Conservation (phyloP, 192 early-diverging fungal genomes). For the Coemansia sp. region DNA sequence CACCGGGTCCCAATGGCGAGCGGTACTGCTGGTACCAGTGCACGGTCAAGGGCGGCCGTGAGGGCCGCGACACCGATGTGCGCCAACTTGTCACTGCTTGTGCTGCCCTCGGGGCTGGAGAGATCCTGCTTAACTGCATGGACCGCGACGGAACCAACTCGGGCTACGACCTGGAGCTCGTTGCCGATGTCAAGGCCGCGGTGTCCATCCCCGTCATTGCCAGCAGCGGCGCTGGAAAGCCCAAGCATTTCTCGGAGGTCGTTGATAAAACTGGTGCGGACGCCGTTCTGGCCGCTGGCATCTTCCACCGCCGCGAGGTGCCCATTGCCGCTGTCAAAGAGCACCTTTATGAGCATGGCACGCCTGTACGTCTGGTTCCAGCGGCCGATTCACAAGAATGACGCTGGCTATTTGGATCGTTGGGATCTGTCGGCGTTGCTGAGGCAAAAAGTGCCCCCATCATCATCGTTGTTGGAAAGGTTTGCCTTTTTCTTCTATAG, state of each 20-base stretch:
- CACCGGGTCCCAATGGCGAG: slow-evolving; percentile 90
- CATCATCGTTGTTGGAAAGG: too few species aligned
- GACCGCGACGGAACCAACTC: slow-evolving; percentile 98
- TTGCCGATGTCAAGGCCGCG: slow-evolving; percentile 73
- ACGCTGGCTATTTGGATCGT: too few species aligned
- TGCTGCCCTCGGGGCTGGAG: slow-evolving; percentile 91
- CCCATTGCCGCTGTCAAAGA: slow-evolving; percentile 85
- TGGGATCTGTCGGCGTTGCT: too few species aligned
- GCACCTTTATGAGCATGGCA: slow-evolving; percentile 56
- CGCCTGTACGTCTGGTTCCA: slow-evolving; percentile 52
- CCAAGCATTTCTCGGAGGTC: slow-evolving; percentile 86
- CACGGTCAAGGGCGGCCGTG: slow-evolving; percentile 96
- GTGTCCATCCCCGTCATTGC: slow-evolving; percentile 98
- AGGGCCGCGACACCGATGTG: slow-evolving; percentile 93
- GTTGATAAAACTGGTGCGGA: slow-evolving; percentile 87
- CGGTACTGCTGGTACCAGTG: slow-evolving; percentile 99
- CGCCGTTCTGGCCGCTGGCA: slow-evolving; percentile 96
- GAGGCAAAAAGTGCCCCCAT: too few species aligned
- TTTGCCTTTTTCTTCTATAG: too few species aligned
- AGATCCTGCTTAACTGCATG: slow-evolving; percentile 98
- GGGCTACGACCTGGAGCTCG: slow-evolving; percentile 89
- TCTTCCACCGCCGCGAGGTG: slow-evolving; percentile 96
- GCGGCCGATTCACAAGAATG: neutral
- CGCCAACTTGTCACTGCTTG: slow-evolving; percentile 85
- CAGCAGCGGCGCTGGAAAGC: slow-evolving; percentile 86